Base-by-base conservation (phyloP, 2,329 filamentous ascomycete species). In the Cytospora paraplurivora region DNA sequence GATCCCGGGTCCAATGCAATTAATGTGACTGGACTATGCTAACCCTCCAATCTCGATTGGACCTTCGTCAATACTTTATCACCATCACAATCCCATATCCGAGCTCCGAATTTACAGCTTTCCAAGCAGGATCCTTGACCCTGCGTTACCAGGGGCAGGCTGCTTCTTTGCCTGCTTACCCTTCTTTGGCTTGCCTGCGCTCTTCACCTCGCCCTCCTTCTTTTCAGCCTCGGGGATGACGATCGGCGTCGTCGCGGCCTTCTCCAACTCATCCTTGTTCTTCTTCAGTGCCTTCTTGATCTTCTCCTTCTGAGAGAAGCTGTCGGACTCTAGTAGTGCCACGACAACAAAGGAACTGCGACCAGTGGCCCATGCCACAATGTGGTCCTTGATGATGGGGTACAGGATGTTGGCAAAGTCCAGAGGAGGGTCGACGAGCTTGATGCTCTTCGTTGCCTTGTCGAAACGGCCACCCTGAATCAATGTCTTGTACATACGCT, bases 381-480 rank as follows among this genome's bases (percentile, higher is more conserved):
- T 78, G 68, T 91, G 80, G 0, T 88, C 85, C 73, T 90, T 85
- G 75, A 98, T 93, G 66, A 90, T 80, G 7, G 88, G 86, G 74
- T 94, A 98, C n/a, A 99, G 81, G 56, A 90, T 79, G 68, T 90
- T 84, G 65, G 91, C 87, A 74, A 99, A 99, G 56, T 88, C 84
- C 62, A 98, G 81, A 8, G 91, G 84, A 17, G 93, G 92, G 56
- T 93, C 87, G 2, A 90, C 83, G 27, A 87, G 85, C 71, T 90
- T 84, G 52, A 95, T 77, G 62, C 82, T 86, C 76, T 92, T 92
- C 2, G 86, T 82, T 51, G 82, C 82, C 66, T 86, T 86, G 76
- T 98, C 92, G 73, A 91, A 99, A 63, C 87, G 88, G 33, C 96
- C 95, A 50, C 95, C 95, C 61, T 92, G 89, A 32, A 97, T 93